Evolutionary conservation across 306 rosid genomes (phyloP).

Genomic region (Purshia tridentata): DNA sequence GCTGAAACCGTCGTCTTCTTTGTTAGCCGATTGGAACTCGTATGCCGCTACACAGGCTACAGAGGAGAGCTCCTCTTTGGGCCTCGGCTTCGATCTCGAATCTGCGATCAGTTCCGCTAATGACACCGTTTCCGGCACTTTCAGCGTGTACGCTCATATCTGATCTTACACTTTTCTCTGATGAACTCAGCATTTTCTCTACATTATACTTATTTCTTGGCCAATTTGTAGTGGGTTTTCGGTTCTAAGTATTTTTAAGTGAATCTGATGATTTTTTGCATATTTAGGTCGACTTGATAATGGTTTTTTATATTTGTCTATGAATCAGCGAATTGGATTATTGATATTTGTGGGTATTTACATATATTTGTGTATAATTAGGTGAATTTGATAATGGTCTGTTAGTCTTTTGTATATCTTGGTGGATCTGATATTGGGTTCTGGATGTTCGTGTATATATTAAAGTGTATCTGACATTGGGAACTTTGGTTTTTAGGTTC

Average conservation of each 20-base stretch:
- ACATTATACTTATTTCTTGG: not conserved
- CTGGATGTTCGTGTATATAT: no score
- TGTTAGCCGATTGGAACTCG: slow-evolving; percentile 81
- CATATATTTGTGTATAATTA: not conserved
- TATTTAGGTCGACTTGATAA: not conserved
- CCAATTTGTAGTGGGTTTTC: not conserved
- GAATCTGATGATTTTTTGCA: not conserved
- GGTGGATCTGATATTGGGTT: not conserved
- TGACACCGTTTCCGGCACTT: slow-evolving; percentile 79
- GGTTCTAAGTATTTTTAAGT: not conserved
- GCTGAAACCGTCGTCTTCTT: slow-evolving; percentile 53
- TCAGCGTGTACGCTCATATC: slow-evolving; percentile 62
- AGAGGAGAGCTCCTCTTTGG: slow-evolving; percentile 40
- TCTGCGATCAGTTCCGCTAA: slow-evolving; percentile 89
- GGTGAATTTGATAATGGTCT: slow-evolving; percentile 17
- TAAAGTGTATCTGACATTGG: not conserved
- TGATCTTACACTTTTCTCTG: not conserved
- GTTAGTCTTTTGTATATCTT: not conserved
- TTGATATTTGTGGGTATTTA: not conserved
- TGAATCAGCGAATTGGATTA: not conserved
- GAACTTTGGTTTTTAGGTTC: not conserved
- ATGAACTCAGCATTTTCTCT: not conserved
- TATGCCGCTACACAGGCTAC: slow-evolving; percentile 65
- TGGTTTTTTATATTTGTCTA: not conserved
- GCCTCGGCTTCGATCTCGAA: slow-evolving; percentile 78